Evolutionary conservation across 345 rosid species (phyloP), one percentile per base, ranked within the genome.

Genomic region (Corchorus capsularis): DNA sequence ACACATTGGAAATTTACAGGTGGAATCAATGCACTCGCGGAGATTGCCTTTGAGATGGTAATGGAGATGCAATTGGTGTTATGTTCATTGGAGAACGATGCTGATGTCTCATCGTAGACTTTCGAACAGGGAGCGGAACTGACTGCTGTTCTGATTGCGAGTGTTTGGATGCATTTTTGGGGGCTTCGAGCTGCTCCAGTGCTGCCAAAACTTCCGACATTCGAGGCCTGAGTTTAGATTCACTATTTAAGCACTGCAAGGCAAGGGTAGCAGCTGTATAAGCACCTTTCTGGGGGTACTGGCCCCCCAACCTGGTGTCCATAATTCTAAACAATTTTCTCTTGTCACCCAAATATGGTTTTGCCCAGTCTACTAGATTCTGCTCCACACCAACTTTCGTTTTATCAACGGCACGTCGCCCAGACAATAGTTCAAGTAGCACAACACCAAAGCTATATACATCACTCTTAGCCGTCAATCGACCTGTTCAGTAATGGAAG

Each of bases 361-460:
- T 89, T 52, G 98, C 97, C 99, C 99, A 96, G 75, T 96, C 98
- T 17, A 93, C 99, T 57, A 96, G 84, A 75, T 83, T 92, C 83
- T 96, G 97, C 83, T 93, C 99, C 77, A 81, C 81, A 57, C 95
- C 97, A 43, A 84, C 80, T 87, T 92, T 96, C 63, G 89, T 72
- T 82, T 90, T 96, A 72, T 93, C 98, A n/a, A 96, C 89, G 0
- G 99, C 98, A 57, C 94, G 89, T 71, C 96, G 75, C 32, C 99
- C 99, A 15, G 96, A 96, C 76, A 96, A 84, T 64, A 96, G 81
- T 81, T 96, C 99, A 9, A 96, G 90, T 73, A 96, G 81, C 75
- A 96, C 98, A 57, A 96, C 99, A 61, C 99, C 99, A 3, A 96
- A 96, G 79, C 98, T 96, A 77, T 93, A 96, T 59, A 96, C 98